phyloP scores from a whole-genome alignment of 805 yeast genomes.

The Lipomyces sp. region DNA sequence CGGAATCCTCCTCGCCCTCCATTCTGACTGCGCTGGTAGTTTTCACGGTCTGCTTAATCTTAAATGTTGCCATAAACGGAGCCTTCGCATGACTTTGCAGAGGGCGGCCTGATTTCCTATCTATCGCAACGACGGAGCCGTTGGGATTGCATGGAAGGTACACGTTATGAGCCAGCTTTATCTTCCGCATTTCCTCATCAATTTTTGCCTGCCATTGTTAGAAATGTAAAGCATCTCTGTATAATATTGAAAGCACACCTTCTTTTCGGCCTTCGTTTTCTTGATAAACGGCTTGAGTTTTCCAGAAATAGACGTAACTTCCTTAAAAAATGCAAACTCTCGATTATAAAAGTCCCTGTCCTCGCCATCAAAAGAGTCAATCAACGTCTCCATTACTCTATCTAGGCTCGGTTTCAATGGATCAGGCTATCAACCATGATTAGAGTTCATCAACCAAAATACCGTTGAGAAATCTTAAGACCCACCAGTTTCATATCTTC shows the following conservation, averaged over 20 bases:
- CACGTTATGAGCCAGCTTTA: slow-evolving; percentile 76
- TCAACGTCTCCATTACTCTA: slow-evolving; percentile 67
- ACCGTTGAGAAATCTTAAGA: neutral
- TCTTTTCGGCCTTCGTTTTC: slow-evolving; percentile 94
- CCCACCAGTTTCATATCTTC: slow-evolving; percentile 58
- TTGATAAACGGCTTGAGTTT: slow-evolving; percentile 92
- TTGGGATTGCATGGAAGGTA: slow-evolving; percentile 96
- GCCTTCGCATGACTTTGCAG: slow-evolving; percentile 98
- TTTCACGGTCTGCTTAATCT: slow-evolving; percentile 56
- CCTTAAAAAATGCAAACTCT: slow-evolving; percentile 88
- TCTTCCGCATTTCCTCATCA: slow-evolving; percentile 90
- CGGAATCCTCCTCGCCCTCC: slow-evolving; percentile 40
- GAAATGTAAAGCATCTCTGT: neutral
- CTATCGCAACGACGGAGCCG: slow-evolving; percentile 90
- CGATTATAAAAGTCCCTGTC: slow-evolving; percentile 73
- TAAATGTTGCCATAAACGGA: slow-evolving; percentile 96
- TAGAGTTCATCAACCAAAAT: neutral
- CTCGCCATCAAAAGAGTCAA: slow-evolving; percentile 59
- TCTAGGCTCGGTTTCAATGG: slow-evolving; percentile 82
- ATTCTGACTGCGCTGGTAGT: slow-evolving; percentile 40
- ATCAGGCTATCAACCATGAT: slow-evolving; percentile 61
- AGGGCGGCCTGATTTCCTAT: slow-evolving; percentile 90
- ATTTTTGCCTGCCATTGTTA: slow-evolving; percentile 57
- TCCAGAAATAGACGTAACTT: slow-evolving; percentile 92
- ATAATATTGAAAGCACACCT: slow-evolving; percentile 46